Evolutionary conservation across 345 rosid genomes (phyloP), one percentile per base, ranked within the genome.

Genomic region (Trapa bicornis): DNA sequence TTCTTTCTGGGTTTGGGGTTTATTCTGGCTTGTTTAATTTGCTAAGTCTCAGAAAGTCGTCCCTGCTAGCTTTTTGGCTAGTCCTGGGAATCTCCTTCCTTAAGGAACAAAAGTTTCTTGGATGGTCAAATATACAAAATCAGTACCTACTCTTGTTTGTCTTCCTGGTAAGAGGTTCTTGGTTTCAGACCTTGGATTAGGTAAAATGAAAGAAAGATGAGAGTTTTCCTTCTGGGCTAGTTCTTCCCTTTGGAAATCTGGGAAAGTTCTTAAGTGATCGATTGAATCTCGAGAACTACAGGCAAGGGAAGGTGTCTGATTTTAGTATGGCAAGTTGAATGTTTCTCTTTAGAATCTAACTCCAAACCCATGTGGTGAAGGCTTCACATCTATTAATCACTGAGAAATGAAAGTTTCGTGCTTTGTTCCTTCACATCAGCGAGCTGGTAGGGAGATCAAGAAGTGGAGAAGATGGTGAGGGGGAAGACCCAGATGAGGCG

Each of bases 401-500:
- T 45, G 48, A 45, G 48, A 45, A 45, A 45, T 45, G 48, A 45
- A 45, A 45, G 11, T 2, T 7, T 4, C 8, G 11, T 45, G 12
- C 8, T 1, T 41, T 7, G 48, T 7, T 45, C 48, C 48, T 45
- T 45, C 22, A 45, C 22, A 37, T 58, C 38, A 11, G 33, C 33
- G 45, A 15, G 47, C 4, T 2, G 45, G 2, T 45, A 45, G 11
- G 11, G 48, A 45, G 8, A 45, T 13, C 48, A 63, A 5, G 4
- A 1, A 43, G 42, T 4, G 37, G 68, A 13, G 71, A 54, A 75
- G 13, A 87, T 45, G 94, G 94, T 85, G 81, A 82, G 94, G 77
- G 87, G 86, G 15, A 87, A 85, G 76, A 87, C 90, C 5, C 87
- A 87, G 74, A 81, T 87, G 94, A 84, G 79, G 78, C 56, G 90